These are phyloP conservation scores for Butyriboletus loyo DNA, from an alignment of 768 basidiomycete genomes.

Conservation along the genomic window DNA sequence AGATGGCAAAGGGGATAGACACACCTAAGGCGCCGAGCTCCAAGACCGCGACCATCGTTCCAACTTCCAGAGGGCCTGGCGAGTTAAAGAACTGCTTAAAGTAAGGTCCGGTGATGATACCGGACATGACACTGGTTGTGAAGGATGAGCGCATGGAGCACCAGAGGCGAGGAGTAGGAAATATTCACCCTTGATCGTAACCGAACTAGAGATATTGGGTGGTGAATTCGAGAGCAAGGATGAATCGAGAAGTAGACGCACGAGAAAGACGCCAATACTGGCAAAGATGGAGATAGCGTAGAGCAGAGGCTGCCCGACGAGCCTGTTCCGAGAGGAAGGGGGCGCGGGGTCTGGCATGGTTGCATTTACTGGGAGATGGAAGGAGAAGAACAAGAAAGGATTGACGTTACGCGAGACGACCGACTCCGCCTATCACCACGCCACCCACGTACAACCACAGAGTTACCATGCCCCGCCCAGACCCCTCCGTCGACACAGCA, in stretches of 20 bases:
- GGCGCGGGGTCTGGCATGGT: constrained; percentile 46
- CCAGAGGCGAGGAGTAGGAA: constrained; percentile 4
- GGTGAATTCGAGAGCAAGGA: constrained; percentile 4
- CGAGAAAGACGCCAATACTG: constrained; percentile 82
- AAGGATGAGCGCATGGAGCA: constrained; percentile 2
- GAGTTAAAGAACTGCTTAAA: constrained; percentile 80
- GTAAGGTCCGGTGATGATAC: constrained; percentile 85
- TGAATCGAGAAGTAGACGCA: constrained; percentile 36
- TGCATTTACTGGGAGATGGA: constrained; percentile 39
- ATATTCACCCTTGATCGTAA: constrained; percentile 76
- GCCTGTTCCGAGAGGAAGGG: constrained; percentile 40
- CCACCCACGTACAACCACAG: constrained; percentile 19
- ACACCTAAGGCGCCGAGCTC: constrained; percentile 89
- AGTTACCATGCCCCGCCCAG: constrained; percentile 60
- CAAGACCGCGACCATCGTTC: constrained; percentile 95
- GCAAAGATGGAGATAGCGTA: constrained; percentile 80
- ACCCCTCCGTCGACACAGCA: constrained; percentile 54
- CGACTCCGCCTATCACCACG: constrained; percentile 6
- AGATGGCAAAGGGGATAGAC: constrained; percentile 21
- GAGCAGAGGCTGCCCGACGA: constrained; percentile 75
- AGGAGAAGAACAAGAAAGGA: constrained; percentile 12
- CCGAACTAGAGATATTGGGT: constrained; percentile 52
- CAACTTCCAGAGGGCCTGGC: constrained; percentile 70
- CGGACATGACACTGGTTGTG: constrained; percentile 72
- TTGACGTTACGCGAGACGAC: constrained; percentile 6